Percentiles rank a stretch among this genome's conserved stretches.
These are phyloP conservation scores for Talaromyces borbonicus DNA, from an alignment of 495 filamentous ascomycete genomes.

Conservation along the genomic window DNA sequence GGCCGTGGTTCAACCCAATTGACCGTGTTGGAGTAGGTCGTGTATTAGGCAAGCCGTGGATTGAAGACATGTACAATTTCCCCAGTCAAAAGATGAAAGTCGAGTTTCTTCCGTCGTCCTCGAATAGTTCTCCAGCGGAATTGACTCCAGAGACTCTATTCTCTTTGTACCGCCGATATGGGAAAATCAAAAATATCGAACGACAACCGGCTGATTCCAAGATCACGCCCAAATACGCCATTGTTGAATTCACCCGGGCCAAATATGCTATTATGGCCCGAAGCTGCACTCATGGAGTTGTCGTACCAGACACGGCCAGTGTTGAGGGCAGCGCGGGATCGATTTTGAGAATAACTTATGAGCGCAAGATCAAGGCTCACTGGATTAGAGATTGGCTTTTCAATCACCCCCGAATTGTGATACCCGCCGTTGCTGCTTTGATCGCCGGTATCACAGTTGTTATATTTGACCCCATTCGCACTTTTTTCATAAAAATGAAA, in stretches of 20 bases:
- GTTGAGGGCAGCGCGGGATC: conserved; percentile 70
- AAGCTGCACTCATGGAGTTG: conserved; percentile 87
- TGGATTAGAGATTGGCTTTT: conserved; percentile 81
- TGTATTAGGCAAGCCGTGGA: conserved; percentile 82
- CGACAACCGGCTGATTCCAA: conserved; percentile 77
- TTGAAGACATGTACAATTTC: conserved; percentile 82
- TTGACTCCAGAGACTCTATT: conserved; percentile 84
- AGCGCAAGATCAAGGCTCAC: conserved; percentile 62
- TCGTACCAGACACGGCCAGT: conserved; percentile 44
- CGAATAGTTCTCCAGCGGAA: conserved; percentile 57
- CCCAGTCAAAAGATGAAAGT: conserved; percentile 66
- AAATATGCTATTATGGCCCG: conserved; percentile 75
- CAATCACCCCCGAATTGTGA: conserved; percentile 80
- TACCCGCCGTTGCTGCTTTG: conserved; percentile 70
- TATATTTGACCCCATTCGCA: conserved; percentile 85
- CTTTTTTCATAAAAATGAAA: conserved; percentile 83
- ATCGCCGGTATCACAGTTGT: conserved; percentile 79
- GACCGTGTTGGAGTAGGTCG: conserved; percentile 54
- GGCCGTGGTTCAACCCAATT: conserved; percentile 84
- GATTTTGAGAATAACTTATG: conserved; percentile 68
- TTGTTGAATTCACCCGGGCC: conserved; percentile 60
- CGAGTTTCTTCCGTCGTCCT: conserved; percentile 66
- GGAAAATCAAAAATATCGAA: conserved; percentile 74
- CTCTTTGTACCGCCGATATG: conserved; percentile 79
- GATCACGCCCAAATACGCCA: conserved; percentile 65